phyloP scores from a whole-genome alignment of 2,329 filamentous ascomycete genomes.

The Sporothrix schenckii region DNA sequence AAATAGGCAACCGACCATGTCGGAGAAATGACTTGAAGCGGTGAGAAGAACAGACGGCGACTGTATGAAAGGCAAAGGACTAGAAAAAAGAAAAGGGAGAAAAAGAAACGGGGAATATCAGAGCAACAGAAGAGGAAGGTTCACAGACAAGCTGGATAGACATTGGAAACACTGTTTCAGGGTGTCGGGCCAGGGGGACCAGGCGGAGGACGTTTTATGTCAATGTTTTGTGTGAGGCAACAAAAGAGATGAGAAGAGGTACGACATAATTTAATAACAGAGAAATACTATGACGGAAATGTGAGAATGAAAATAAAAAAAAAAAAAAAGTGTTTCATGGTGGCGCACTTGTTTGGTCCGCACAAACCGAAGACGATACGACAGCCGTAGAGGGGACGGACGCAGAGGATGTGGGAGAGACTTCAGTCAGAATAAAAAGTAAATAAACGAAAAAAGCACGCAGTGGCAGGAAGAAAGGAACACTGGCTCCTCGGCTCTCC shows the following conservation, averaged over 20 bases:
- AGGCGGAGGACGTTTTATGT: slow-evolving; percentile 19
- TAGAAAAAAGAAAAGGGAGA: neutral
- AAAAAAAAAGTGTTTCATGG: slow-evolving; percentile 1
- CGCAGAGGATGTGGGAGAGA: neutral
- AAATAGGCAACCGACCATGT: neutral
- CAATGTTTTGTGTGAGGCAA: slow-evolving; percentile 22
- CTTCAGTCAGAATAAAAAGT: neutral
- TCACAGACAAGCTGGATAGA: neutral
- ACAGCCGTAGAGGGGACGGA: neutral
- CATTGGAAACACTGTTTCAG: slow-evolving; percentile 27
- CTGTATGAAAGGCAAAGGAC: neutral
- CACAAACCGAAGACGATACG: neutral
- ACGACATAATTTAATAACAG: neutral
- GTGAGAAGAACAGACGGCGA: slow-evolving; percentile 12
- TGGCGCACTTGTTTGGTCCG: neutral
- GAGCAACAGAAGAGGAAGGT: neutral
- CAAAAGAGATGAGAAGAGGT: slow-evolving; percentile 6
- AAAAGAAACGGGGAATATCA: neutral
- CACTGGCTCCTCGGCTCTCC: neutral
- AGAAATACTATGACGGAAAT: neutral
- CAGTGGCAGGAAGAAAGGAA: neutral
- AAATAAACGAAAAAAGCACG: neutral
- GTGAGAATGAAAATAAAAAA: neutral
- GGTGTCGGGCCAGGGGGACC: neutral
- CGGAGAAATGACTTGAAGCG: slow-evolving; percentile 12